Conservation (phyloP, 148 eudicot genomes). For the Suaeda aralocaspica region DNA sequence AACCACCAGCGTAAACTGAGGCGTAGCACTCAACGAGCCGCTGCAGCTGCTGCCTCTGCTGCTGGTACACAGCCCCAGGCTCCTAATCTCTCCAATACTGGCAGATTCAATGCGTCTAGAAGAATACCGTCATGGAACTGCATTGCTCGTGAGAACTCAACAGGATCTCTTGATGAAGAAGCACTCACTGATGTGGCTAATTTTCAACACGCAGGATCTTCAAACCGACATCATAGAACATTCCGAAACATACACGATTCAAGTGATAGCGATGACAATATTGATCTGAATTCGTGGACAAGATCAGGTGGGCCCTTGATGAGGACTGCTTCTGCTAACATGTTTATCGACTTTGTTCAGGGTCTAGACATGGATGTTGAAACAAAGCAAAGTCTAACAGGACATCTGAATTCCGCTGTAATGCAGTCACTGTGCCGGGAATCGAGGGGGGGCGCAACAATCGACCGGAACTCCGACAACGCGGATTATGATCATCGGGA, state of each 20-base stretch:
- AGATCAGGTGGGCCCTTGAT: constrained; percentile 92
- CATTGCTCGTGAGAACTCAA: constrained; percentile 87
- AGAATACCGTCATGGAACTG: constrained; percentile 96
- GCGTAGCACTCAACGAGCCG: constrained; percentile 35
- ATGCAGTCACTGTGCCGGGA: constrained; percentile 37
- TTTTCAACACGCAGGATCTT: constrained; percentile 41
- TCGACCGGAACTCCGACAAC: constrained; percentile 49
- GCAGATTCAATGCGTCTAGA: constrained; percentile 62
- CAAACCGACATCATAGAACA: constrained; percentile 33
- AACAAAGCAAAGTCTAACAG: constrained; percentile 29
- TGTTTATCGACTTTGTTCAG: constrained; percentile 67
- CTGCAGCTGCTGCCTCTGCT: constrained; percentile 47
- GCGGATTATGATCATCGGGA: constrained; percentile 47
- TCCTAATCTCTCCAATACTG: constrained; percentile 28
- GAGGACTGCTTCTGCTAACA: constrained; percentile 82
- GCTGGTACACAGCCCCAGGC: constrained; percentile 39
- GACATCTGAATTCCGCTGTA: constrained; percentile 30
- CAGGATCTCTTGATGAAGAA: constrained; percentile 86
- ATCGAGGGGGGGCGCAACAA: constrained; percentile 43
- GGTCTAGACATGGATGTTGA: constrained; percentile 50
- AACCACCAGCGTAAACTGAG: constrained; percentile 94
- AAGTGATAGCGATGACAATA: constrained; percentile 80
- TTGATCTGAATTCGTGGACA: constrained; percentile 71
- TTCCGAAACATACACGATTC: constrained; percentile 47
- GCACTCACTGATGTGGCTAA: constrained; percentile 48